Evolutionary conservation across 495 filamentous ascomycete species (phyloP), one percentile per base, ranked within the genome.

Genomic region (Darksidea phi): DNA sequence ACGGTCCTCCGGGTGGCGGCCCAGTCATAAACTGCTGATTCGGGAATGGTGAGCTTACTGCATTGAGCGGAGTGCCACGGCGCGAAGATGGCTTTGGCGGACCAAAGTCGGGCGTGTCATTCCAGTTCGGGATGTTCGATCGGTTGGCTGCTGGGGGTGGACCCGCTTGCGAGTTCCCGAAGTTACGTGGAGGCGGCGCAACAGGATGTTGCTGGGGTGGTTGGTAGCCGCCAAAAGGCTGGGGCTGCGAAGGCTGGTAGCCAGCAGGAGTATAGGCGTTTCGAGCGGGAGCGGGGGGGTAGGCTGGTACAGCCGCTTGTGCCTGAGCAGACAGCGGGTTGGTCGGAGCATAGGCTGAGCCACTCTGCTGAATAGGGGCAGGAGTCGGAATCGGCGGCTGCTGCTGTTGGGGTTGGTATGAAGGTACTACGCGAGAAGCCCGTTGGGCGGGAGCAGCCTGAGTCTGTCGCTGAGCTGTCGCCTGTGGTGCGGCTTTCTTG

Each of bases 31-130:
- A 47, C 18, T 45, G 62, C 34, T 87, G 87, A 68, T 83, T 84
- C 11, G 83, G 79, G 75, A 91, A 91, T 13, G 88, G 84, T 26
- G 86, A 80, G 46, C 76, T 81, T 50, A 89, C 81, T 13, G 86
- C 72, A 18, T 75, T 72, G n/a, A 73, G 72, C 26, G 91, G 91
- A 11, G 91, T 95, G 37, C 77, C 79, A 67, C 86, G 80, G 55
- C 91, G 82, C 11, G 86, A 80, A 11, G 80, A 77, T 24, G 87
- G 83, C 41, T 86, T 77, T 71, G 92, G 95, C 26, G 84, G 80
- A 25, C 96, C 89, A 65, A 95, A 70, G 26, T 73, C 84, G 0
- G 94, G 94, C 56, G 93, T 85, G 74, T 99, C 94, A 66, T 99
- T 99, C 94, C 94, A 99, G 53, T 87, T 86, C 34, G 84, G 82